These are phyloP conservation scores for Eragrostis curvula DNA, from an alignment of 176 grass and related monocot species.

Conservation along the genomic window DNA sequence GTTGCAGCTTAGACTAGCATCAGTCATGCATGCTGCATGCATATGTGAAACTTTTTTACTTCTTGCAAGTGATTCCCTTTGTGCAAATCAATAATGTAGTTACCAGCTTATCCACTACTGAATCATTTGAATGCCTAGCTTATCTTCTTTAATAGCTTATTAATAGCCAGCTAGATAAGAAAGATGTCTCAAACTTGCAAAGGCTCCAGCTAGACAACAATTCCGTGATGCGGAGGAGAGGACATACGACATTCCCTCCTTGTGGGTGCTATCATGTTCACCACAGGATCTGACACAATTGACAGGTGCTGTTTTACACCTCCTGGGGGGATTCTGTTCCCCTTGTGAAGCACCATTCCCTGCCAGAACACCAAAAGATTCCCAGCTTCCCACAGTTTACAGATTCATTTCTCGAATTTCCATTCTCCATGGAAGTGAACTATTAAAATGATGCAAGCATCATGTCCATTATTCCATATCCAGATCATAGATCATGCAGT, in stretches of 20 bases:
- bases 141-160: constrained; percentile 4
- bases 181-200: neutral
- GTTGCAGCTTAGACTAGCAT: constrained; percentile 33
- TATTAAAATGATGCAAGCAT: neutral
- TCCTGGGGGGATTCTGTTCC: constrained; percentile 37
- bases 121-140: constrained; percentile 7
- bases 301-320: constrained; percentile 29
- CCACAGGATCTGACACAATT: constrained; percentile 35
- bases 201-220: constrained; percentile 25
- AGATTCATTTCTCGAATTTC: constrained; percentile 2
- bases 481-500: neutral
- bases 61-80: constrained; percentile 26
- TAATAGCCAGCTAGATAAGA: neutral
- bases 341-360: constrained; percentile 44
- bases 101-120: constrained; percentile 2
- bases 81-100: constrained; percentile 51
- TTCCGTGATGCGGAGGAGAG: constrained; percentile 30
- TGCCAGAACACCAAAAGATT: constrained; percentile 43
- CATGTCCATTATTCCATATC: neutral
- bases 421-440: neutral
- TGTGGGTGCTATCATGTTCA: constrained; percentile 50
- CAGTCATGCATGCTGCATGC: neutral
- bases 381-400: neutral
- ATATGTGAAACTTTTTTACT: neutral
- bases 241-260: constrained; percentile 44